phyloP scores from a whole-genome alignment of 2,329 filamentous ascomycete species.

The Beauveria sp. region DNA sequence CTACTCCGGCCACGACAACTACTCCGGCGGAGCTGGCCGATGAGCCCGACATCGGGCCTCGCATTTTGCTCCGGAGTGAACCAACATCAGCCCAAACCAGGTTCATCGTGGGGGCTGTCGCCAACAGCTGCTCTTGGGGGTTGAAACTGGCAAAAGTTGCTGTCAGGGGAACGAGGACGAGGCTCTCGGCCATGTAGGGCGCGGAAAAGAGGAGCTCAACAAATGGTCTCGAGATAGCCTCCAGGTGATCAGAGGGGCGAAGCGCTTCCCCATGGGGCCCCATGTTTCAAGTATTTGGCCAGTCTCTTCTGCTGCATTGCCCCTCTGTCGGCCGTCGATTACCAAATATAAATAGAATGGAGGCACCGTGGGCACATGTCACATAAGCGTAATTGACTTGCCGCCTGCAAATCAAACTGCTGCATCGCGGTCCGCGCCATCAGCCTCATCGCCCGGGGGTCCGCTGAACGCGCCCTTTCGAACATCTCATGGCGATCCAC shows the following conservation, averaged over 20 bases:
- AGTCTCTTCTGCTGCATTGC: background rate
- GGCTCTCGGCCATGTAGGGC: slow-evolving; percentile 4
- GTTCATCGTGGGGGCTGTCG: background rate
- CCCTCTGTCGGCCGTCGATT: background rate
- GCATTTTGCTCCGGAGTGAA: background rate
- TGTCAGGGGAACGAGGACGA: background rate
- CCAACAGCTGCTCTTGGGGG: slow-evolving; percentile 3
- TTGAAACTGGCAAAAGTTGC: background rate
- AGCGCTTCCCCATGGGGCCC: slow-evolving; percentile 5
- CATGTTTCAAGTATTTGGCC: background rate
- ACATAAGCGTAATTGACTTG: background rate
- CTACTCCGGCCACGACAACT: background rate
- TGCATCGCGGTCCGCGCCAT: slow-evolving; percentile 3
- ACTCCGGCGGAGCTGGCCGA: slow-evolving; percentile 1
- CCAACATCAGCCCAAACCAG: background rate
- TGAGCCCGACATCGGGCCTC: slow-evolving; percentile 2
- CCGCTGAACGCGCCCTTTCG: background rate
- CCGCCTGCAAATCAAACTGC: background rate
- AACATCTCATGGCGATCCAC: background rate
- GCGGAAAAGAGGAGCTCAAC: slow-evolving; percentile 9
- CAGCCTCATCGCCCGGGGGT: background rate
- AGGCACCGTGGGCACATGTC: background rate
- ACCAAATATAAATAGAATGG: background rate
- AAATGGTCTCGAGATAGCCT: background rate
- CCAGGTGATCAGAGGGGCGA: background rate